Evolutionary conservation across 139 green algal genomes (phyloP).

Genomic region (Coccomyxa sp.): DNA sequence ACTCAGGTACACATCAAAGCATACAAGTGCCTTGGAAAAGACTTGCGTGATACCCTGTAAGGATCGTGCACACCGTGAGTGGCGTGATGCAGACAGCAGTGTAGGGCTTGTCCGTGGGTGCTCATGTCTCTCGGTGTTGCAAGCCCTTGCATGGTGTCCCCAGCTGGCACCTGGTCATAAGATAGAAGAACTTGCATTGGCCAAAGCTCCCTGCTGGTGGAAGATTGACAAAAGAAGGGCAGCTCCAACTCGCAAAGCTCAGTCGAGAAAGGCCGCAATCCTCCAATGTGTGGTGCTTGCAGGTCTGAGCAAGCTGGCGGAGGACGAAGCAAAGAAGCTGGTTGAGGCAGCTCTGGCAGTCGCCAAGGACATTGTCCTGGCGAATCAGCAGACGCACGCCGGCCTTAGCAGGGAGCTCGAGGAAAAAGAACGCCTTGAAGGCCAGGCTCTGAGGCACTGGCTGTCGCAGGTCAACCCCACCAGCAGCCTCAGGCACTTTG

Average conservation of each 20-base stretch:
- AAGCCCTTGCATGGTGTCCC: no score
- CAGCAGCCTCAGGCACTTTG: constrained; percentile 19
- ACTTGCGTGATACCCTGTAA: no score
- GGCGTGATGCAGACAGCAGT: no score
- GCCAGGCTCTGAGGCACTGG: constrained; percentile 37
- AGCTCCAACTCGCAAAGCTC: no score
- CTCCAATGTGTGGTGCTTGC: background rate
- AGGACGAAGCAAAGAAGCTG: constrained; percentile 63
- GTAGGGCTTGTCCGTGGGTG: no score
- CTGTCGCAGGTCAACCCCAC: constrained; percentile 33
- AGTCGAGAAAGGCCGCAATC: background rate
- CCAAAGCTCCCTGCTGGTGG: no score
- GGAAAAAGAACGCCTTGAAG: constrained; percentile 59
- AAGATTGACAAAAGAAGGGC: no score
- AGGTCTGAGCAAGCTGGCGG: constrained; percentile 31
- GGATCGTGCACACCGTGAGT: no score
- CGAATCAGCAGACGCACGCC: constrained; percentile 53
- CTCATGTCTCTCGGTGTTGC: no score
- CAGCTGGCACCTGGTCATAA: no score
- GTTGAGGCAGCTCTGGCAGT: constrained; percentile 62
- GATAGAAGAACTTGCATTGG: no score
- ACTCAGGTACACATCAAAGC: constrained; percentile 7
- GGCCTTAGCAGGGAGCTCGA: constrained; percentile 39
- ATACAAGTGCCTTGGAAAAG: background rate
- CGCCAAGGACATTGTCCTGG: constrained; percentile 51